phyloP scores from a whole-genome alignment of 148 eudicot species.

The Chenopodium album region DNA sequence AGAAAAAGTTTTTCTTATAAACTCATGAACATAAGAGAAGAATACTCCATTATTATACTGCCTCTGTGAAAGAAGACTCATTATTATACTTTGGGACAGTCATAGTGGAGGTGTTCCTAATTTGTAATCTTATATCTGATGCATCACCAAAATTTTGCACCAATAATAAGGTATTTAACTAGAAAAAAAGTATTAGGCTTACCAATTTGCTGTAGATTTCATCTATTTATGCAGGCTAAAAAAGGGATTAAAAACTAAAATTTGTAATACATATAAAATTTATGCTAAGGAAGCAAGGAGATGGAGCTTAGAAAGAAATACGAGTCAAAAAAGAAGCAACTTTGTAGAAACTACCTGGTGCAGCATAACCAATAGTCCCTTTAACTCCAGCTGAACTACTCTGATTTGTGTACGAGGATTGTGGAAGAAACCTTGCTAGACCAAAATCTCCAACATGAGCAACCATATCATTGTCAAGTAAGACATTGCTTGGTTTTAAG shows the following conservation, averaged over 20 bases:
- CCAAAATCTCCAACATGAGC: conserved; percentile 43
- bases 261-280: not conserved
- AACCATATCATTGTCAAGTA: conserved; percentile 31
- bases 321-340: not conserved
- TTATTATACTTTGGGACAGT: no score
- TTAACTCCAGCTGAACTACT: conserved; percentile 26
- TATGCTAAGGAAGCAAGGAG: not conserved
- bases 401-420: conserved; percentile 12
- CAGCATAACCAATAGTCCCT: conserved; percentile 33
- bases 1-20: not conserved
- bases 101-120: not conserved
- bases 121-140: not conserved
- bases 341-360: conserved; percentile 28
- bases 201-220: not conserved
- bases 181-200: not conserved
- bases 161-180: not conserved
- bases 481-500: conserved; percentile 36
- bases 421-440: conserved; percentile 22
- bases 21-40: not conserved
- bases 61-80: no score
- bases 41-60: no score
- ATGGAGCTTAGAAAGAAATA: not conserved
- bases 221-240: not conserved
- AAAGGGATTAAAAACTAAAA: not conserved
- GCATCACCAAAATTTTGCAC: not conserved